phyloP scores from a whole-genome alignment of 202 grass and related monocot species.

The Panicum virgatum region DNA sequence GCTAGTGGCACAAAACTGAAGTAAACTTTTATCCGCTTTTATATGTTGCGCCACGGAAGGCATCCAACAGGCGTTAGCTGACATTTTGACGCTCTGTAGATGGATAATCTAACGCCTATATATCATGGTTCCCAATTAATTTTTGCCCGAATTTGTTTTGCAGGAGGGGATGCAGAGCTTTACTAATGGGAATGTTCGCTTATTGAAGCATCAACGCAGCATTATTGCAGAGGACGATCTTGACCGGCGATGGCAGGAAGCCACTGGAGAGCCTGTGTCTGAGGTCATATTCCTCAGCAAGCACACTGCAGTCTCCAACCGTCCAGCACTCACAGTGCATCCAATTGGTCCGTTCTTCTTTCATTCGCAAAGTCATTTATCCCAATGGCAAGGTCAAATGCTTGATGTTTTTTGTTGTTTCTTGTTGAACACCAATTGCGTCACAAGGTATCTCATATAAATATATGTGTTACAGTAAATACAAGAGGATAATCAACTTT shows the following conservation, averaged over 20 bases:
- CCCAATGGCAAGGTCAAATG: conserved; percentile 16
- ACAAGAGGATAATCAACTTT: neutral
- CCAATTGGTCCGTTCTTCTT: conserved; percentile 61
- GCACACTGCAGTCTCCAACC: conserved; percentile 79
- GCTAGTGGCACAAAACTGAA: neutral
- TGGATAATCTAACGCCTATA: neutral
- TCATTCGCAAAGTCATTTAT: neutral
- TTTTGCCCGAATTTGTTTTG: conserved; percentile 7
- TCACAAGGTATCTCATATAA: neutral
- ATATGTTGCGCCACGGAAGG: neutral
- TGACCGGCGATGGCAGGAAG: conserved; percentile 69
- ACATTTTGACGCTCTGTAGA: neutral
- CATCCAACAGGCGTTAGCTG: neutral
- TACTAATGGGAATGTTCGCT: conserved; percentile 65
- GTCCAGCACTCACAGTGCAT: conserved; percentile 87
- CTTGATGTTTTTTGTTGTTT: neutral
- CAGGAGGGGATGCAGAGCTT: conserved; percentile 88
- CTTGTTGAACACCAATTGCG: neutral
- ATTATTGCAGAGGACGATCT: conserved; percentile 79
- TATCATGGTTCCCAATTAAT: neutral
- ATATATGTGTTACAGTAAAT: neutral
- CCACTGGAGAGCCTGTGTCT: conserved; percentile 70
- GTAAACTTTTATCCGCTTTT: neutral
- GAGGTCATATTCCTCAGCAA: conserved; percentile 94
- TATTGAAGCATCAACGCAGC: conserved; percentile 73